Evolutionary conservation across 495 filamentous ascomycete species (phyloP).

Genomic region (Margaritispora aquatica): DNA sequence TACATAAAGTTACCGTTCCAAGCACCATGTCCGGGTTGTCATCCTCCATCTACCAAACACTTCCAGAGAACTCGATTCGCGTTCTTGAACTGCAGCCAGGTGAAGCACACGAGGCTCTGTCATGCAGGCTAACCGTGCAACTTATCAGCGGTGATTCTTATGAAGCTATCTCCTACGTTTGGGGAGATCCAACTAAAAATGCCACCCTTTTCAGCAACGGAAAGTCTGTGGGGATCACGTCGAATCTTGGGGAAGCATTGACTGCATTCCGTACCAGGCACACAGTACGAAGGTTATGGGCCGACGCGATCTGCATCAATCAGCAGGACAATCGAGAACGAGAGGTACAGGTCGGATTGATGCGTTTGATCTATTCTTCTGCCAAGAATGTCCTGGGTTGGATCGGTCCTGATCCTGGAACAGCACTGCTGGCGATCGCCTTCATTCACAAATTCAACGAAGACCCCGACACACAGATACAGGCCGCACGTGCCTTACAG

Average conservation of each 20-base stretch:
- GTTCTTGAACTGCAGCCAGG: background rate
- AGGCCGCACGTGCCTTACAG: background rate
- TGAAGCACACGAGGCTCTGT: background rate
- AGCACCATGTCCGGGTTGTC: background rate
- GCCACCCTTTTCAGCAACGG: background rate
- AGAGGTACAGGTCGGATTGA: background rate
- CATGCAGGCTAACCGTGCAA: background rate
- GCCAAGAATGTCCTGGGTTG: background rate
- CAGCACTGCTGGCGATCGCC: background rate
- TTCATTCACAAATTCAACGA: background rate
- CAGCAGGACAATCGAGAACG: background rate
- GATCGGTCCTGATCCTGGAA: background rate
- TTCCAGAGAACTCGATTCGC: background rate
- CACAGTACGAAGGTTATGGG: background rate
- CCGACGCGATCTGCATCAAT: background rate
- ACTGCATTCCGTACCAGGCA: background rate
- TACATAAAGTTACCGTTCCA: background rate
- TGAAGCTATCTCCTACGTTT: conserved; percentile 3
- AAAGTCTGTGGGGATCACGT: background rate
- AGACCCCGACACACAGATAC: background rate
- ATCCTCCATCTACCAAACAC: background rate
- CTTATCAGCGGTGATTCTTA: background rate
- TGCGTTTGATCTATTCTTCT: background rate
- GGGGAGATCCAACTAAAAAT: background rate
- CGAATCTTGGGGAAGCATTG: background rate